Percentiles rank a stretch among this genome's conserved stretches.
phyloP scores from a whole-genome alignment of 1,284 basidiomycete species.

The Ganoderma lucidum region DNA sequence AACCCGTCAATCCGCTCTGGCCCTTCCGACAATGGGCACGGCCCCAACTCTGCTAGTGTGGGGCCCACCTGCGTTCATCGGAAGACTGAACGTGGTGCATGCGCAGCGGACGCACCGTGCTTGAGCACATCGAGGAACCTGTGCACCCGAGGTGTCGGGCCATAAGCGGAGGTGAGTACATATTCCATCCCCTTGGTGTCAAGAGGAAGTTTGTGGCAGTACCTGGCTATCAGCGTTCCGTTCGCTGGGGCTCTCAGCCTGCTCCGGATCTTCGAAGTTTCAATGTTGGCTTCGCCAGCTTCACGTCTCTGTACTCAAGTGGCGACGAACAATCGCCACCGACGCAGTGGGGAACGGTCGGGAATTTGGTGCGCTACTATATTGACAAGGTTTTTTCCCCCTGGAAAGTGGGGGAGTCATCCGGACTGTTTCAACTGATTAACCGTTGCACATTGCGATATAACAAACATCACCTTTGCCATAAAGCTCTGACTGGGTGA shows the following conservation, averaged over 20 bases:
- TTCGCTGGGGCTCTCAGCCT: background rate
- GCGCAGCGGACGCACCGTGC: background rate
- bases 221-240: background rate
- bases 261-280: too few species aligned
- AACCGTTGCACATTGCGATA: too few species aligned
- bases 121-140: background rate
- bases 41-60: background rate
- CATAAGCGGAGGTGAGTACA: background rate
- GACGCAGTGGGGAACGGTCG: background rate
- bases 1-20: background rate
- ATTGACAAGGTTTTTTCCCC: too few species aligned
- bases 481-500: too few species aligned
- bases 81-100: background rate
- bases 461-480: too few species aligned
- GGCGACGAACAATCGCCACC: background rate
- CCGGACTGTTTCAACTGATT: too few species aligned
- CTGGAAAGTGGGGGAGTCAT: too few species aligned
- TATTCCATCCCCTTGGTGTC: background rate
- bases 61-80: background rate
- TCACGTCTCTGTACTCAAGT: background rate
- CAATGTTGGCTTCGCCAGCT: background rate
- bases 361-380: background rate
- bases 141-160: background rate
- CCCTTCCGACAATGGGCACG: background rate
- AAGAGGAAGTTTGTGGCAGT: background rate